These are phyloP conservation scores for Fraxinus nigra DNA, from an alignment of 305 asterid species.

Conservation along the genomic window DNA sequence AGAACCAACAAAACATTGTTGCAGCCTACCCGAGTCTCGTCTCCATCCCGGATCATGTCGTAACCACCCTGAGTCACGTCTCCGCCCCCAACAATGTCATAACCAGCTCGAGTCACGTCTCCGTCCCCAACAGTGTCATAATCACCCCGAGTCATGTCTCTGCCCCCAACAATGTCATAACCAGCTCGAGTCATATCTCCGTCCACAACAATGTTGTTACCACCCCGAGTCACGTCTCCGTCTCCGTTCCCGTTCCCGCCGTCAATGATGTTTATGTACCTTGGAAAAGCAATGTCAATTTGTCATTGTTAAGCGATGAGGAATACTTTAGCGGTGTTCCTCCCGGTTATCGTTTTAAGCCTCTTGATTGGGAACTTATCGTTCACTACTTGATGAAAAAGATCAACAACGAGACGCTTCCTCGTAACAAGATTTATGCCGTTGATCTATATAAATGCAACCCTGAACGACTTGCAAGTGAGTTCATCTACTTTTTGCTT, in stretches of 20 bases:
- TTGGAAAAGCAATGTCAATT: background rate
- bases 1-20: background rate
- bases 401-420: conserved; percentile 6
- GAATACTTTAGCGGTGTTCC: background rate
- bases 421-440: conserved; percentile 9
- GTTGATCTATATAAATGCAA: background rate
- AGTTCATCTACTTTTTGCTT: background rate
- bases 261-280: background rate
- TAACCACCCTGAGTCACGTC: background rate
- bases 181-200: background rate
- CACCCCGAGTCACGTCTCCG: background rate
- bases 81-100: background rate
- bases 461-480: background rate
- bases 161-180: background rate
- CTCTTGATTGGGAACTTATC: conserved; percentile 19
- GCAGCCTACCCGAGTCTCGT: background rate
- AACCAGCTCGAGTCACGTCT: background rate
- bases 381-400: conserved; percentile 6
- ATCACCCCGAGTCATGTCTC: background rate
- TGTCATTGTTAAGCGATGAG: background rate
- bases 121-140: background rate
- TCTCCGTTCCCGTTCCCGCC: background rate
- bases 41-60: background rate
- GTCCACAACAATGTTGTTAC: background rate
- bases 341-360: conserved; percentile 22